These are phyloP conservation scores for Primulina tabacum DNA, from an alignment of 257 asterid species.

Conservation along the genomic window DNA sequence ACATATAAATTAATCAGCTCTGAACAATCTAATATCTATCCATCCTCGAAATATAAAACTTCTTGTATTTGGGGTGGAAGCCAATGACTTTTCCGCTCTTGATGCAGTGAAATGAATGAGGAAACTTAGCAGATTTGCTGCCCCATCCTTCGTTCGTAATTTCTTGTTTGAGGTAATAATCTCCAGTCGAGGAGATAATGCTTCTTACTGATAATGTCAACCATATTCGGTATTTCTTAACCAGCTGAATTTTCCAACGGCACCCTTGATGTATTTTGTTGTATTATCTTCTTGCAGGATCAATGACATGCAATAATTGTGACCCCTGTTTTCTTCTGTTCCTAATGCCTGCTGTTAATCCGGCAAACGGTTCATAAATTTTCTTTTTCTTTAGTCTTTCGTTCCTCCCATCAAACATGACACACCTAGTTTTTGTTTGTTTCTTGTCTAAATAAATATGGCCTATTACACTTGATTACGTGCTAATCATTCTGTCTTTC, in stretches of 20 bases:
- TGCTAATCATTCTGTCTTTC: no score
- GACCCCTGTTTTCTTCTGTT: background rate
- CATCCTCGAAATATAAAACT: background rate
- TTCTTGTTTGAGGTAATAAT: conserved; percentile 86
- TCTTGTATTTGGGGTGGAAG: conserved; percentile 11
- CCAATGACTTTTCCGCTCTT: conserved; percentile 23
- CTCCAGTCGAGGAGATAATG: background rate
- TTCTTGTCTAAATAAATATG: no score
- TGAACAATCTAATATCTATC: background rate
- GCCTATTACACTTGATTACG: no score
- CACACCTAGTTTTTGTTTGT: conserved; percentile 57
- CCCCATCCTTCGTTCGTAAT: conserved; percentile 69
- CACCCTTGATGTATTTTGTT: background rate
- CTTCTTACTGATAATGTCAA: conserved; percentile 13
- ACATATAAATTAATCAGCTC: background rate
- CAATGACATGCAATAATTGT: background rate
- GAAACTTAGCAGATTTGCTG: conserved; percentile 67
- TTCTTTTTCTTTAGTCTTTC: background rate
- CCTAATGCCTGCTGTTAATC: background rate
- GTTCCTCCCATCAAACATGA: conserved; percentile 49
- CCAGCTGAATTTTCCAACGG: background rate
- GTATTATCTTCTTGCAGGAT: background rate
- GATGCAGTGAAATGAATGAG: conserved; percentile 81
- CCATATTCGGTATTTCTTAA: conserved; percentile 13
- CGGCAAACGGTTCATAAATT: conserved; percentile 8